phyloP scores from a whole-genome alignment of 306 rosid genomes.

The Cyclanthera cordifolia region DNA sequence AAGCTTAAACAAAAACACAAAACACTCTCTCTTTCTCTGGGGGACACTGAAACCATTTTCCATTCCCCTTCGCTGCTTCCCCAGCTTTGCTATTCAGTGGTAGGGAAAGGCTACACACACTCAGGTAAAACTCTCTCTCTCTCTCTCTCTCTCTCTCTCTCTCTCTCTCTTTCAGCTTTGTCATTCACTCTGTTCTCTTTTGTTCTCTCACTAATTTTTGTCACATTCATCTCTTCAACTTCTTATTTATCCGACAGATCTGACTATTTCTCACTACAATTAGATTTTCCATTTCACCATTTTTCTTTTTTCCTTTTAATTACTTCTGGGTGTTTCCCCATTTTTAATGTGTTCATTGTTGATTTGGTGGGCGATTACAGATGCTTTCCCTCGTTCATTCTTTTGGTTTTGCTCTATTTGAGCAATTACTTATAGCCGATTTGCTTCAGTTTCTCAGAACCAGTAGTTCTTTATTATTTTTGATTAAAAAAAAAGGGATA shows the following conservation, averaged over 20 bases:
- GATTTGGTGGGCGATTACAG: not conserved
- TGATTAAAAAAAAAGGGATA: not conserved
- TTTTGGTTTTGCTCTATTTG: not conserved
- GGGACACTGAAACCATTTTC: not conserved
- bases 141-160: too few relatives aligned
- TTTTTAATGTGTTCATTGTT: not conserved
- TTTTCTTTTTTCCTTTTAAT: not conserved
- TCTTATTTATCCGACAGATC: not conserved
- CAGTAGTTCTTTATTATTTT: not conserved
- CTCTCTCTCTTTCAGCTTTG: too few relatives aligned
- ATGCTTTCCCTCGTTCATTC: not conserved
- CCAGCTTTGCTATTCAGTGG: not conserved
- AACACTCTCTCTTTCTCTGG: not conserved
- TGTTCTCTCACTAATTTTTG: not conserved
- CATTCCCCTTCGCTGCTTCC: too few relatives aligned
- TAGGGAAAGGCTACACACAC: not conserved
- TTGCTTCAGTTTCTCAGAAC: not conserved
- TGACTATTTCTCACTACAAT: conserved; percentile 1
- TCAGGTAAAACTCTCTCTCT: not conserved
- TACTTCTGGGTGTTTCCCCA: not conserved
- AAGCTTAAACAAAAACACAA: not conserved
- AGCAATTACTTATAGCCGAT: not conserved
- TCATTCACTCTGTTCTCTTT: not conserved
- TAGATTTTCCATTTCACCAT: not conserved
- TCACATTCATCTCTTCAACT: not conserved